Base-by-base conservation (phyloP, 2,329 filamentous ascomycete genomes). In the Stenocarpella maydis region DNA sequence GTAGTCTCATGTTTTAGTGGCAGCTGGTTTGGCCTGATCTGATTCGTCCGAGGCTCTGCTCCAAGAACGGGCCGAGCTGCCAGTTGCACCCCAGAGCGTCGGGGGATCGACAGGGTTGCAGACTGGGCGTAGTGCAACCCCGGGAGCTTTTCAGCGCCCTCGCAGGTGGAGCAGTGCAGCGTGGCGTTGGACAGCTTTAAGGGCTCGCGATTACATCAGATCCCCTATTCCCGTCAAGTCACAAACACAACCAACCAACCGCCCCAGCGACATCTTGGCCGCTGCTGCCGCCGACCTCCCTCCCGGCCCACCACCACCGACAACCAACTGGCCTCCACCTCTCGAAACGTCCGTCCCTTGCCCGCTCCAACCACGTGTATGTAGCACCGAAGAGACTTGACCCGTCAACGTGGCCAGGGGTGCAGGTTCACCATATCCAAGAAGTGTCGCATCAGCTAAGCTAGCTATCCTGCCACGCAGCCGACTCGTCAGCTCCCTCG, bases 61-160 rank as follows among this genome's bases (percentile, higher is more conserved):
- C 58, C 49, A 63, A 63, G 49, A 63, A 63, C 43, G n/a, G 43
- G 37, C 58, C 6, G 41, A 26, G 17, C 34, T 55, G 53, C 24
- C 55, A 34, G 41, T 24, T 28, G 58, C 41, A 37, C 47, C 47
- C 58, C 43, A 63, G 43, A 37, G n/a, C 28, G 34, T 34, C 28
- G 58, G 58, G 55, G 58, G 58, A 63, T 63, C 58, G 58, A 49
- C 58, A 63, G 58, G 43, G 64, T 54, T 47, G 64, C 50, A 54
- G 64, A 9, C 37, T 45, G 50, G 53, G 53, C 65, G 49, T 52
- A n/a, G n/a, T n/a, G n/a, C n/a, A 66, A 70, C 52, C 49, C 67
- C 64, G 68, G 68, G 64, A 70, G 55, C 47, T 54, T 41, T 24
- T 19, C 39, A 64, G 53, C 49, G 49, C 39, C 64, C 15, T 49